Base-by-base conservation (phyloP, 202 grass and related monocot genomes). In the Zoysia matrella region DNA sequence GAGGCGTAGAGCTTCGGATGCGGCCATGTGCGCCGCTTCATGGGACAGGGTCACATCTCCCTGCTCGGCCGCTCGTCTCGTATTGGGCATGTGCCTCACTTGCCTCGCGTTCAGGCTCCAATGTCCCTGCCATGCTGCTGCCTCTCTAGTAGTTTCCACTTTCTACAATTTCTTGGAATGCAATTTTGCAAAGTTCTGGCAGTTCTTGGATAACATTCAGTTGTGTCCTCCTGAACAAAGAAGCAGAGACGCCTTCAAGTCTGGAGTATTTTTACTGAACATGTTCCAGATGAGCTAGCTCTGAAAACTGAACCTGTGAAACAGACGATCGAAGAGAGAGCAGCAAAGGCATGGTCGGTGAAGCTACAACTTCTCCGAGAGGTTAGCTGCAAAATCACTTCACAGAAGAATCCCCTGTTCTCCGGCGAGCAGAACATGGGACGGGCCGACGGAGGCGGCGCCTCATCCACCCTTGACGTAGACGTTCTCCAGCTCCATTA, bases 381-480 rank as follows among this genome's bases (percentile, higher is more conserved):
- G 4, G 16, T 11, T 51, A 51, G 68, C 47, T 6, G 68, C 68
- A 12, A 51, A 36, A 39, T 36, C 46, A 51, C 47, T 47, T 51
- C 49, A 2, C 18, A n/a, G 18, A 6, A 16, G 6, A n/a, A 22
- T 30, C 42, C 54, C 54, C 4, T 60, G 45, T 7, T 39, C 58
- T 62, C 16, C 58, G 46, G 58, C 74, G 74, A 77, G 18, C 74
- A 14, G 74, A 77, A 51, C 74, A 77, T 65, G 74, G 60, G 74
- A 65, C 11, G 58, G 11, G 12, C 22, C 22, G 22, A 22, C 22
- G 22, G 22, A 22, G 15, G 7, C 11, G 1, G 11, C 22, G 22
- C 22, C 22, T 22, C 22, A 53, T 53, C 52, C 13, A 55, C 14
- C 4, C 4, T 56, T 56, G 74, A 44, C 71, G 71, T 12, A 40